Conservation (phyloP, 2,329 filamentous ascomycete genomes). For the Nakataea oryzae region DNA sequence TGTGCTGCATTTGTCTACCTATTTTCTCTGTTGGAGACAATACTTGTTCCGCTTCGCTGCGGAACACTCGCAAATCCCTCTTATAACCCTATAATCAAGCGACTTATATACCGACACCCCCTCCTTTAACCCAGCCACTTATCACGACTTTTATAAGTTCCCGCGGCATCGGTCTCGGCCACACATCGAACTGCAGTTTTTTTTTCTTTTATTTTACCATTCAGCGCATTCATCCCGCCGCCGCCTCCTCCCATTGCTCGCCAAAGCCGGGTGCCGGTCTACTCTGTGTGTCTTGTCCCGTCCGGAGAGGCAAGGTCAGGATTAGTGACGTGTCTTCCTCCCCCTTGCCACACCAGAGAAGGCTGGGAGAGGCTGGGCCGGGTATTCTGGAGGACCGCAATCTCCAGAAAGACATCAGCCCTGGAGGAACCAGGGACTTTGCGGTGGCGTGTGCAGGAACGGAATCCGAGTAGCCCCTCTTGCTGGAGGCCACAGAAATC, state of each 20-base stretch:
- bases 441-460: background rate
- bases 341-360: conserved; percentile 5
- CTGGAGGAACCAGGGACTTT: background rate
- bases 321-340: background rate
- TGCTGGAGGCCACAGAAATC: background rate
- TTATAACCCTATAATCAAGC: background rate
- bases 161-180: too few species aligned
- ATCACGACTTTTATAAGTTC: background rate
- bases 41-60: background rate
- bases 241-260: background rate
- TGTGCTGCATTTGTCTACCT: background rate
- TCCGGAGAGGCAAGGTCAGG: background rate
- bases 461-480: conserved; percentile 8
- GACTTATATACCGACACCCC: background rate
- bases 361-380: conserved; percentile 14
- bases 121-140: background rate
- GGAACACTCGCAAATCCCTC: background rate
- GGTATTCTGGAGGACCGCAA: conserved; percentile 9
- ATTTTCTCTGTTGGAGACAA: background rate
- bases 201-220: background rate
- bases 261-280: background rate
- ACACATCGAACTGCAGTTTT: background rate
- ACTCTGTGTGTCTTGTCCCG: background rate
- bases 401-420: background rate
- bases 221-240: background rate